Conservation (phyloP, 2,329 filamentous ascomycete species). For the Botrytis medusae region DNA sequence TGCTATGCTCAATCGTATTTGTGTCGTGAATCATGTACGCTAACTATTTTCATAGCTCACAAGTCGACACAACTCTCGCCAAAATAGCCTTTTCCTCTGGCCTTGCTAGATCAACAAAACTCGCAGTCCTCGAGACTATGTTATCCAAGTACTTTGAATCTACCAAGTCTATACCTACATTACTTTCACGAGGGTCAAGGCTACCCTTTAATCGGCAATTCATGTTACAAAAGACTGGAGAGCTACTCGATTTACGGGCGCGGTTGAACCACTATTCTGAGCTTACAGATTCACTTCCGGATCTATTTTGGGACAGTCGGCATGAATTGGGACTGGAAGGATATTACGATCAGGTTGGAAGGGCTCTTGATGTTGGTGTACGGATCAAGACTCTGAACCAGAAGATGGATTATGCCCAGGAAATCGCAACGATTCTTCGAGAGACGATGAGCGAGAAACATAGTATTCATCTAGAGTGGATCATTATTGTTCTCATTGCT, state of each 20-base stretch:
- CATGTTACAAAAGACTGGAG: slow-evolving; percentile 90
- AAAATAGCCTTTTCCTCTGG: slow-evolving; percentile 97
- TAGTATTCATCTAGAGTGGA: slow-evolving; percentile 84
- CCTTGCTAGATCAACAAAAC: slow-evolving; percentile 86
- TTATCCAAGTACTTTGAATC: slow-evolving; percentile 83
- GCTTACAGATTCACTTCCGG: slow-evolving; percentile 89
- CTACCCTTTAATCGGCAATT: slow-evolving; percentile 69
- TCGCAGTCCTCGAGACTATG: slow-evolving; percentile 84
- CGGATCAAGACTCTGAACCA: slow-evolving; percentile 90
- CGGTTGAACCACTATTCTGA: slow-evolving; percentile 97
- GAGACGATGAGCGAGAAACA: slow-evolving; percentile 91
- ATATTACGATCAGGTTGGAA: slow-evolving; percentile 92
- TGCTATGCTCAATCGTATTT: neutral
- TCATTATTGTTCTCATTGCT: slow-evolving; percentile 90
- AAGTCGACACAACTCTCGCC: slow-evolving; percentile 67
- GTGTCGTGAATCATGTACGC: neutral
- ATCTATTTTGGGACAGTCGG: slow-evolving; percentile 93
- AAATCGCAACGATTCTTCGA: slow-evolving; percentile 85
- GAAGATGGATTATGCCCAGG: slow-evolving; percentile 96
- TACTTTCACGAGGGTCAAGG: slow-evolving; percentile 67
- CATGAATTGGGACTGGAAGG: slow-evolving; percentile 88
- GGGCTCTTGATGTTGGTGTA: slow-evolving; percentile 85
- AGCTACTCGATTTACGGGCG: slow-evolving; percentile 83
- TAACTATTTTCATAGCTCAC: slow-evolving; percentile 27
- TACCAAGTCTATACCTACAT: slow-evolving; percentile 76